A percentile compares a stretch with the other conserved stretches of the same genome.
These are phyloP conservation scores for Hemerocallis citrina DNA, from an alignment of 106 monocot genomes.

Conservation along the genomic window DNA sequence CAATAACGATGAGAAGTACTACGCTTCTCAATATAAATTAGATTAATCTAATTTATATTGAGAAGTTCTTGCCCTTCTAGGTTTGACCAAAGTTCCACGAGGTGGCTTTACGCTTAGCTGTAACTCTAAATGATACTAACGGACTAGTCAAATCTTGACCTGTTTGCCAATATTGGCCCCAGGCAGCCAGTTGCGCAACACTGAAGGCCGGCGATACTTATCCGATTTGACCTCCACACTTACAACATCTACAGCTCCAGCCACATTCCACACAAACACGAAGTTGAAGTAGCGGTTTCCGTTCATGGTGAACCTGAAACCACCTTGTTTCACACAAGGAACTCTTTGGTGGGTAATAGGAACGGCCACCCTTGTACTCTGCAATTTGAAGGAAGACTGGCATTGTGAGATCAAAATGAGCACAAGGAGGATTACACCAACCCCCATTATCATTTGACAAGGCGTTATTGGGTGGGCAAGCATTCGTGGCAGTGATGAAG, in stretches of 20 bases:
- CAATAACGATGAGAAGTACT: too few species aligned
- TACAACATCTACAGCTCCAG: constrained; percentile 25
- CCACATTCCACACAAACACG: constrained; percentile 41
- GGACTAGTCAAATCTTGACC: constrained; percentile 27
- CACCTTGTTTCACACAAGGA: constrained; percentile 26
- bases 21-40: too few species aligned
- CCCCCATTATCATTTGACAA: constrained; percentile 50
- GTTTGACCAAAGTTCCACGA: constrained; percentile 36
- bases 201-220: constrained; percentile 12
- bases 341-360: constrained; percentile 46
- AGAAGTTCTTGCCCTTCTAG: constrained; percentile 13
- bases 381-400: constrained; percentile 53
- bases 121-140: constrained; percentile 42
- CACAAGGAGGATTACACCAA: constrained; percentile 49
- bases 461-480: constrained; percentile 54
- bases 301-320: constrained; percentile 43
- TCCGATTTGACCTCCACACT: constrained; percentile 34
- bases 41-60: too few species aligned
- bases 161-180: constrained; percentile 54
- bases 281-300: constrained; percentile 54
- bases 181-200: constrained; percentile 73
- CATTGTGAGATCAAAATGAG: constrained; percentile 58
- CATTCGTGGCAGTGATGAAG: constrained; percentile 42
- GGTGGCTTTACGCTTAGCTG: constrained; percentile 20
- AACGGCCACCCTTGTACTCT: constrained; percentile 25